These are phyloP conservation scores for Periconia digitata DNA, from an alignment of 2,329 filamentous ascomycete species.

Conservation along the genomic window DNA sequence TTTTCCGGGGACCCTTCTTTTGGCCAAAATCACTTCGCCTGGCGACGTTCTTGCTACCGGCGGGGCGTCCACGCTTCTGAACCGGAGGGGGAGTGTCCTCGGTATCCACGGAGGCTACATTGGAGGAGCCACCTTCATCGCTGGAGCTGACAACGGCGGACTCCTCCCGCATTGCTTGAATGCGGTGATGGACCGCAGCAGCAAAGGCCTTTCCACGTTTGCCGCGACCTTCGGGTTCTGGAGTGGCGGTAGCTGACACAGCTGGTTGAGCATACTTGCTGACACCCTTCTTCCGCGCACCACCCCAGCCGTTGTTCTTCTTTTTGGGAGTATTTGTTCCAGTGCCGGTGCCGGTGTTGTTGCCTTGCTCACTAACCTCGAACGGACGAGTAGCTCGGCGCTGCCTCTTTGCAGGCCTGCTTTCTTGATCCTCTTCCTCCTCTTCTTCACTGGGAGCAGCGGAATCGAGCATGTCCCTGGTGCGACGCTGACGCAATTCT, in stretches of 20 bases:
- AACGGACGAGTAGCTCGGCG: slow-evolving; percentile 39
- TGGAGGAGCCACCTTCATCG: slow-evolving; percentile 38
- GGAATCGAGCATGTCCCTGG: slow-evolving; percentile 42
- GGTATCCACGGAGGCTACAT: slow-evolving; percentile 24
- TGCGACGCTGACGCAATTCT: slow-evolving; percentile 50
- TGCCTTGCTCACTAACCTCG: slow-evolving; percentile 33
- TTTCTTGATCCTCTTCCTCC: slow-evolving; percentile 37
- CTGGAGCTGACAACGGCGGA: slow-evolving; percentile 39
- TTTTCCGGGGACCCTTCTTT: slow-evolving; percentile 52
- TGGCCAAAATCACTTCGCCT: slow-evolving; percentile 51
- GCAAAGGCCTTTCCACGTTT: slow-evolving; percentile 31
- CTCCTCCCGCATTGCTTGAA: slow-evolving; percentile 50
- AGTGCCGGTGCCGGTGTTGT: slow-evolving; percentile 23
- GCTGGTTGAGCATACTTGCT: slow-evolving; percentile 28
- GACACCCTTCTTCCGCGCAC: slow-evolving; percentile 40
- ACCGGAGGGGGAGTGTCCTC: slow-evolving; percentile 26
- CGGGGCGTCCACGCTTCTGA: slow-evolving; percentile 39
- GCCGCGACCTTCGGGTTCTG: slow-evolving; percentile 35
- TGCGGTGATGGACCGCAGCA: slow-evolving; percentile 44
- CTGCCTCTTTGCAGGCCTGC: slow-evolving; percentile 34
- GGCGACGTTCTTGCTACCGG: slow-evolving; percentile 51
- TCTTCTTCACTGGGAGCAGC: slow-evolving; percentile 43
- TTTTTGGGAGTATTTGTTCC: slow-evolving; percentile 18
- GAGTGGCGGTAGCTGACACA: slow-evolving; percentile 32
- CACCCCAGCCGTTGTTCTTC: slow-evolving; percentile 41